phyloP scores from a whole-genome alignment of 495 filamentous ascomycete species.

The Friedmanniomyces endolithicus region DNA sequence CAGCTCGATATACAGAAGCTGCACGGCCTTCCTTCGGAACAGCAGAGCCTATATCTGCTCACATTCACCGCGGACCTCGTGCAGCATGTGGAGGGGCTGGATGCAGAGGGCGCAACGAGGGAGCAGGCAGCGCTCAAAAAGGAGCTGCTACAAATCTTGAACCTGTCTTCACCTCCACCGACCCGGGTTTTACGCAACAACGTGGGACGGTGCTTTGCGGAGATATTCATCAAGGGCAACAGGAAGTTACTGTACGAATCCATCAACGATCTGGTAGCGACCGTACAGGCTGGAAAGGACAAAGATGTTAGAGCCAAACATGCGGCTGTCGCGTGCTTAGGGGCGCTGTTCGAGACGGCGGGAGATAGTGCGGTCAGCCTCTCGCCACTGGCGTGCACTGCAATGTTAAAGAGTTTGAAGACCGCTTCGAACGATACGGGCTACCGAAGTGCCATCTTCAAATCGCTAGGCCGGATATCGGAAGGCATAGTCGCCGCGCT shows the following conservation, averaged over 20 bases:
- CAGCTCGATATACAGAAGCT: conserved; percentile 80
- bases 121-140: conserved; percentile 83
- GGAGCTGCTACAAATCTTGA: conserved; percentile 82
- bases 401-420: conserved; percentile 69
- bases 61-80: conserved; percentile 77
- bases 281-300: conserved; percentile 66
- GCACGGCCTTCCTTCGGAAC: conserved; percentile 79
- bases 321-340: conserved; percentile 79
- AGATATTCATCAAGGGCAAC: conserved; percentile 77
- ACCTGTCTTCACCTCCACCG: conserved; percentile 68
- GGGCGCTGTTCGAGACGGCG: conserved; percentile 75
- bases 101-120: conserved; percentile 63
- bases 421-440: conserved; percentile 67
- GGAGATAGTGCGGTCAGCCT: conserved; percentile 88
- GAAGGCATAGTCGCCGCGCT: conserved; percentile 59
- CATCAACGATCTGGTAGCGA: conserved; percentile 70
- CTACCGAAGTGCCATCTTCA: conserved; percentile 70
- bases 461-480: conserved; percentile 61
- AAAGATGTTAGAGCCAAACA: conserved; percentile 65
- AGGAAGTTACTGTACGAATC: conserved; percentile 87
- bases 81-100: conserved; percentile 62
- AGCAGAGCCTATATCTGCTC: conserved; percentile 87
- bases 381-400: conserved; percentile 57
- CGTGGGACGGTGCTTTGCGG: conserved; percentile 68
- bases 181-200: conserved; percentile 86